Conservation (phyloP, 176 grass and related monocot genomes). For the Leersia perrieri region DNA sequence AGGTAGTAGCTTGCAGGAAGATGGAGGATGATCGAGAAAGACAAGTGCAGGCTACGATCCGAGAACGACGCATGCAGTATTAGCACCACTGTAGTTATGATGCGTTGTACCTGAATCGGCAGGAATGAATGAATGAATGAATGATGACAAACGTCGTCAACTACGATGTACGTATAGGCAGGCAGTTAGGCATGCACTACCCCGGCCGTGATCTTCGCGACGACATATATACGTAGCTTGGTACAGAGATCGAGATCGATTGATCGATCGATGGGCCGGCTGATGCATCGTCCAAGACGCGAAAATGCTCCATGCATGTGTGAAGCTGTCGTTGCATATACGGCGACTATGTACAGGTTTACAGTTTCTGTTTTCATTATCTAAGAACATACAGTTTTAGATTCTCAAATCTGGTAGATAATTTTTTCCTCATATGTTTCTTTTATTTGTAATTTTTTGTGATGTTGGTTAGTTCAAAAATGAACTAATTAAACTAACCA, state of each 20-base stretch:
- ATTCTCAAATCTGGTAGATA: background rate
- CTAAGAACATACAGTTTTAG: too few relatives aligned
- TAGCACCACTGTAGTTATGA: background rate
- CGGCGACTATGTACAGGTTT: background rate
- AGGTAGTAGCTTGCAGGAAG: too few relatives aligned
- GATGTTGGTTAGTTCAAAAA: too few relatives aligned
- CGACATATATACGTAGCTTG: too few relatives aligned
- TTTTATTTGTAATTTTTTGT: too few relatives aligned
- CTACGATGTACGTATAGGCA: too few relatives aligned
- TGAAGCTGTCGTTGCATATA: background rate
- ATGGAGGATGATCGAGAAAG: background rate
- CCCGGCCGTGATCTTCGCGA: background rate
- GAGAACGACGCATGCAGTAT: background rate
- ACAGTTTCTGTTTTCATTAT: background rate
- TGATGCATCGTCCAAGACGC: too few relatives aligned
- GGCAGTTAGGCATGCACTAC: background rate
- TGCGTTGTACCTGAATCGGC: background rate
- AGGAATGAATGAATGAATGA: background rate
- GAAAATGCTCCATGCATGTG: background rate
- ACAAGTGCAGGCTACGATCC: slow-evolving; percentile 28
- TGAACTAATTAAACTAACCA: too few relatives aligned
- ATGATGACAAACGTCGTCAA: too few relatives aligned
- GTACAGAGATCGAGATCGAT: too few relatives aligned
- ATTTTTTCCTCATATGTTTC: too few relatives aligned
- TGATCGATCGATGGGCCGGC: too few relatives aligned